These are phyloP conservation scores for Candida glucosophila DNA, from an alignment of 1,139 yeast genomes.

Conservation along the genomic window DNA sequence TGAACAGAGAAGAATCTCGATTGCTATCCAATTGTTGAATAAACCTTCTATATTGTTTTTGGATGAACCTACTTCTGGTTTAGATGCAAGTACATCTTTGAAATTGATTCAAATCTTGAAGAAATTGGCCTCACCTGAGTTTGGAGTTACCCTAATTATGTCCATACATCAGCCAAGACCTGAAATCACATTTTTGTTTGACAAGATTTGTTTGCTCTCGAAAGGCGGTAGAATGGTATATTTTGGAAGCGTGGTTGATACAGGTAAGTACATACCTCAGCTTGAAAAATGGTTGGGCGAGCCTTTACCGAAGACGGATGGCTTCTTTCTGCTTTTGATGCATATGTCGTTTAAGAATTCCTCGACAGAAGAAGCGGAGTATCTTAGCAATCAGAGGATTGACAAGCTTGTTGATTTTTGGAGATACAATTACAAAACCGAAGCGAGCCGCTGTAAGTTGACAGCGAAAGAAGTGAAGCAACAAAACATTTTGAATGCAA, in stretches of 20 bases:
- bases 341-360: constrained; percentile 67
- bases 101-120: constrained; percentile 57
- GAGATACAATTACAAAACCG: constrained; percentile 18
- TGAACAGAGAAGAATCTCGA: constrained; percentile 68
- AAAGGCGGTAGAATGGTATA: constrained; percentile 58
- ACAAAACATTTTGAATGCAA: constrained; percentile 15
- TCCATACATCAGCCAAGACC: constrained; percentile 84
- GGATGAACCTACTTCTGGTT: constrained; percentile 87
- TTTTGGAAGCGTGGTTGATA: constrained; percentile 42
- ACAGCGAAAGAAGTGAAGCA: constrained; percentile 8
- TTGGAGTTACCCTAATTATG: constrained; percentile 63
- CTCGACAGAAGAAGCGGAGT: constrained; percentile 33
- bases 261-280: constrained; percentile 19
- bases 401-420: constrained; percentile 40
- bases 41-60: constrained; percentile 70
- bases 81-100: constrained; percentile 72
- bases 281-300: not conserved
- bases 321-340: constrained; percentile 56
- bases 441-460: constrained; percentile 1
- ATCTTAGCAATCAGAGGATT: constrained; percentile 35
- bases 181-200: constrained; percentile 61
- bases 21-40: constrained; percentile 70
- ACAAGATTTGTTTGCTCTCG: constrained; percentile 62
- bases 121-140: constrained; percentile 36
- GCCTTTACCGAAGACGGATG: constrained; percentile 5